phyloP scores from a whole-genome alignment of 2,329 filamentous ascomycete genomes.

The Botrytis elliptica region DNA sequence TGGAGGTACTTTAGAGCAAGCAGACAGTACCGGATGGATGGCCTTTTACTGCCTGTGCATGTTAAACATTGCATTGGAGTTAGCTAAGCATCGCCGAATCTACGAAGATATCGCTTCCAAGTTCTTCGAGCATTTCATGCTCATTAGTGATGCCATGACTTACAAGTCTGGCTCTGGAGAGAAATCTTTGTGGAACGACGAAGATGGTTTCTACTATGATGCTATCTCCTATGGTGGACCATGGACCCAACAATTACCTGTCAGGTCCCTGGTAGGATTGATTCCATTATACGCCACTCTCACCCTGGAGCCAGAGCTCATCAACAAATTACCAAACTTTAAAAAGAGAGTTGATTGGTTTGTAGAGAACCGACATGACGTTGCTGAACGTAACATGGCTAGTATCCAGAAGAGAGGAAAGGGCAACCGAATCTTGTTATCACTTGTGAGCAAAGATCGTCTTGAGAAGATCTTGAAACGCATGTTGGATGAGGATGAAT shows the following conservation, averaged over 20 bases:
- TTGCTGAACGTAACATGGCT: constrained; percentile 91
- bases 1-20: constrained; percentile 89
- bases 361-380: constrained; percentile 78
- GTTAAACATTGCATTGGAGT: constrained; percentile 93
- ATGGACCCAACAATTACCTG: constrained; percentile 88
- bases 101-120: constrained; percentile 98
- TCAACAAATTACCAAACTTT: constrained; percentile 88
- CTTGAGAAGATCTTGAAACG: constrained; percentile 82
- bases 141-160: constrained; percentile 97
- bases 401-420: constrained; percentile 90
- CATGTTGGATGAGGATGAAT: constrained; percentile 94
- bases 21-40: constrained; percentile 99
- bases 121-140: constrained; percentile 98
- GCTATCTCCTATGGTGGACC: constrained; percentile 95
- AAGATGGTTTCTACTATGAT: constrained; percentile 98
- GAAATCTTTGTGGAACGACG: constrained; percentile 90
- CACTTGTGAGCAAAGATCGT: constrained; percentile 91
- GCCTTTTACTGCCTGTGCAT: constrained; percentile 95
- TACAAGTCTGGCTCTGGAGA: constrained; percentile 72
- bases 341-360: constrained; percentile 95
- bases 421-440: constrained; percentile 80
- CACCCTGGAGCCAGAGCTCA: constrained; percentile 88
- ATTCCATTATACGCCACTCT: constrained; percentile 92
- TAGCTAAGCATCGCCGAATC: constrained; percentile 90
- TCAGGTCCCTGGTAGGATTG: constrained; percentile 86